Base-by-base conservation (phyloP, 192 early-diverging fungal genomes). In the Coemansia sp. region DNA sequence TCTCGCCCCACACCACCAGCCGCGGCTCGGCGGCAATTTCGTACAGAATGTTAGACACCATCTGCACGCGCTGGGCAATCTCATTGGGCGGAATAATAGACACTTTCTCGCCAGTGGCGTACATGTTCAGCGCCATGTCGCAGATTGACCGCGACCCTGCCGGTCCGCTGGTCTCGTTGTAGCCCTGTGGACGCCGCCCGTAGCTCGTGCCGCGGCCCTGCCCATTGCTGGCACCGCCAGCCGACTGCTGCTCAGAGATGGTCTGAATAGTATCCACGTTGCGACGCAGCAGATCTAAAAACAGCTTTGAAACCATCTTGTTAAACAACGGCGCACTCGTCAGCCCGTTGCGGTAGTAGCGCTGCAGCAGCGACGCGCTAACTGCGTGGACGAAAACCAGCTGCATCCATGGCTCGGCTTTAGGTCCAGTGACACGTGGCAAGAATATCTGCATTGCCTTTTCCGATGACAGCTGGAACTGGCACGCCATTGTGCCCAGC, bases 341-440 rank as follows among this genome's bases (percentile, higher is more conserved):
- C 12, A 75, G 19, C 23, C 69, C 60, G 19, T 65, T 66, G 15
- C 61, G 39, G 47, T 72, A 75, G 73, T 69, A 54, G 38, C 52
- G 57, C 54, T 81, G 73, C 39, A 27, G 41, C 19, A 65, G 29
- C 1, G 73, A 57, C 22, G 25, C 25, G 10, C 47, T 87, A 61
- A 93, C 91, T 0, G 88, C 88, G 41, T 89, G 89, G 15, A 91
- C 87, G 39, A 96, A 83, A 14, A 91, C 89, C 21, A 95, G 82
- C 65, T 93, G 91, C 69, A 91, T 93, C 62, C 87, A 75, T 9
- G 85, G 84, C 22, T 92, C 89, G 1, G 91, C 84, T 23, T 83
- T 86, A 10, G 88, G 83, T 27, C 87, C 84, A 6, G 91, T 73
- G 32, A 93, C 76, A 19, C 86, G 78, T 1, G 93, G 89, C 60